Evolutionary conservation across 1,284 basidiomycete genomes (phyloP).

Genomic region (Trichosporon faecale): DNA sequence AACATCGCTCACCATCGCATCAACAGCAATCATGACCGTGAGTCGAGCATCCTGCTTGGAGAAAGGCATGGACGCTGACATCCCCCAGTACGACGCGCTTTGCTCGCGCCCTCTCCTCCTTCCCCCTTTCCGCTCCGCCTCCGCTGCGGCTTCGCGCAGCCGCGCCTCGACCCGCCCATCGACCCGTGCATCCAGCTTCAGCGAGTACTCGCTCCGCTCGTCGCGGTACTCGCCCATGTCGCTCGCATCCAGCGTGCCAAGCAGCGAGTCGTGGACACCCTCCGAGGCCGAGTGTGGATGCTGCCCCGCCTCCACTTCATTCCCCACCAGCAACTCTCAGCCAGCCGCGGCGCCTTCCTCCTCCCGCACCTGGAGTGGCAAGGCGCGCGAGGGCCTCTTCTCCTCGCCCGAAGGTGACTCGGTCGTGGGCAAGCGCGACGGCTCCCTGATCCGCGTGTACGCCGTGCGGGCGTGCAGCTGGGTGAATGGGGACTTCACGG

Average conservation of each 20-base stretch:
- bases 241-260: background rate
- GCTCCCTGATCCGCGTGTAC: background rate
- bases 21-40: background rate
- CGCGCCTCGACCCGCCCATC: background rate
- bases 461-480: background rate
- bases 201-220: background rate
- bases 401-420: background rate
- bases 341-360: background rate
- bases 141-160: background rate
- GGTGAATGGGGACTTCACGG: background rate
- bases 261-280: background rate
- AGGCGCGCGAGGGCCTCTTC: background rate
- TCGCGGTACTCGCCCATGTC: background rate
- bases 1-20: background rate
- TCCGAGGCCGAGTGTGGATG: background rate
- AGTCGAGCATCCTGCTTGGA: background rate
- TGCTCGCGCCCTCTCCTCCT: background rate
- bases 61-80: background rate
- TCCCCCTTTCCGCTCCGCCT: background rate
- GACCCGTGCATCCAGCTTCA: background rate
- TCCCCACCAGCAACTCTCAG: background rate
- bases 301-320: background rate
- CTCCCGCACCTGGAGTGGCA: background rate
- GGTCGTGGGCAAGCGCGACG: background rate
- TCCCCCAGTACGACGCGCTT: background rate